phyloP scores from a whole-genome alignment of 2,329 filamentous ascomycete genomes.

The Falciphora oryzae region DNA sequence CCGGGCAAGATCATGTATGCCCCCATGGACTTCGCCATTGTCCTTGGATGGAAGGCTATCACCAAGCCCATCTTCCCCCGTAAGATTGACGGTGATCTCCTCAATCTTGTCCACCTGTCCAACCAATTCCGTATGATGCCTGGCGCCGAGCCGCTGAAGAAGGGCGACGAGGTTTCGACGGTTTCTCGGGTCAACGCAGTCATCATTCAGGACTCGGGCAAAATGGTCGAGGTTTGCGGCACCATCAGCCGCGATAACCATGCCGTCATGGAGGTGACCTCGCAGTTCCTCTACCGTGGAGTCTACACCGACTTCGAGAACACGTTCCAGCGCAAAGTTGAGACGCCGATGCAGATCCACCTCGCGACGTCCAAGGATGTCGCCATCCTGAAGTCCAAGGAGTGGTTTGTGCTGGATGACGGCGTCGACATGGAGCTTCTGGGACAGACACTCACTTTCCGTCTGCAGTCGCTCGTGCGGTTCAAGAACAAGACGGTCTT shows the following conservation, averaged over 20 bases:
- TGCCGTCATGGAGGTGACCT: conserved; percentile 96
- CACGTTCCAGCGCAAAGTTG: conserved; percentile 96
- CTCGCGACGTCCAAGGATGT: conserved; percentile 85
- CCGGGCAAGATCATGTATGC: conserved; percentile 91
- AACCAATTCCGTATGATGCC: conserved; percentile 99
- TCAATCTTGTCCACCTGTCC: conserved; percentile 94
- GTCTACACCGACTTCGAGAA: conserved; percentile 92
- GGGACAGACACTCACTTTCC: conserved; percentile 92
- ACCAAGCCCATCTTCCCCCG: conserved; percentile 99
- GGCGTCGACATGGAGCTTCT: conserved; percentile 72
- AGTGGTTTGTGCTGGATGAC: conserved; percentile 88
- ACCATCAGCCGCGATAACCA: conserved; percentile 81
- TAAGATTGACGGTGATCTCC: conserved; percentile 88
- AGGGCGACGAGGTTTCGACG: conserved; percentile 86
- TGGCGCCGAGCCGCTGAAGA: conserved; percentile 89
- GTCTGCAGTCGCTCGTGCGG: conserved; percentile 80
- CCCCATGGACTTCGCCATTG: conserved; percentile 98
- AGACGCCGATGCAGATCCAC: conserved; percentile 91
- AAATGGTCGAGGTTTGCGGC: conserved; percentile 99
- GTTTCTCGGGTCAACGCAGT: conserved; percentile 96
- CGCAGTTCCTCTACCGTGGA: conserved; percentile 95
- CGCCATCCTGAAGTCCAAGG: conserved; percentile 89
- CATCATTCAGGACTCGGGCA: conserved; percentile 95
- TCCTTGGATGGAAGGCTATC: conserved; percentile 98
- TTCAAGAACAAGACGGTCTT: conserved; percentile 95